A percentile compares a stretch with the other conserved stretches of the same genome.
Evolutionary conservation across 1,284 basidiomycete genomes (phyloP).

Genomic region (Ceratorhiza oryzae-sativae): DNA sequence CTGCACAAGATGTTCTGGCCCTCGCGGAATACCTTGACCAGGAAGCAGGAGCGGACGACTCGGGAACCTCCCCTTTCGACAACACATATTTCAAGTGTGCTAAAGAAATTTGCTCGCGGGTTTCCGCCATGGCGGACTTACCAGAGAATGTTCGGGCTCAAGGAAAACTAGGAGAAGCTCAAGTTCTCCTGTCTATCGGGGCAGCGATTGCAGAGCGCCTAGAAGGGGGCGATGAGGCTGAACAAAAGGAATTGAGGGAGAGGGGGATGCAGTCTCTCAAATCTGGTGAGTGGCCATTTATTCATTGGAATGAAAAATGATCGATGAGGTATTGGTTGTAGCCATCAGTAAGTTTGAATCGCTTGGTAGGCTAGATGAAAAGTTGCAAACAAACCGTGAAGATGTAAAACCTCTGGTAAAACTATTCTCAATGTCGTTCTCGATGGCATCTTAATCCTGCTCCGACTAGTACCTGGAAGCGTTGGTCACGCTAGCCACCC

Average conservation of each 20-base stretch:
- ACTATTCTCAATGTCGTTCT: background rate
- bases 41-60: background rate
- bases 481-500: conserved; percentile 24
- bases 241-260: background rate
- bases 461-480: conserved; percentile 32
- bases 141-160: background rate
- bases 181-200: conserved; percentile 10
- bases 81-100: background rate
- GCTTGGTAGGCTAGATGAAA: background rate
- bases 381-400: background rate
- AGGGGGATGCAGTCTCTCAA: background rate
- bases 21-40: background rate
- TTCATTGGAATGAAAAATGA: too few species aligned
- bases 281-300: background rate
- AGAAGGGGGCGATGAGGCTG: background rate
- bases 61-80: background rate
- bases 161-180: background rate
- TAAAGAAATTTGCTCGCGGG: background rate
- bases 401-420: conserved; percentile 4
- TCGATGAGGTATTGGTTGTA: background rate
- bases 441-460: background rate
- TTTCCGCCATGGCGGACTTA: background rate
- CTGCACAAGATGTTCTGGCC: background rate
- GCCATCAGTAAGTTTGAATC: conserved; percentile 11
- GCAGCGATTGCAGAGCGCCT: conserved; percentile 3